phyloP scores from a whole-genome alignment of 768 basidiomycete species.

The Suillus hirtellus region DNA sequence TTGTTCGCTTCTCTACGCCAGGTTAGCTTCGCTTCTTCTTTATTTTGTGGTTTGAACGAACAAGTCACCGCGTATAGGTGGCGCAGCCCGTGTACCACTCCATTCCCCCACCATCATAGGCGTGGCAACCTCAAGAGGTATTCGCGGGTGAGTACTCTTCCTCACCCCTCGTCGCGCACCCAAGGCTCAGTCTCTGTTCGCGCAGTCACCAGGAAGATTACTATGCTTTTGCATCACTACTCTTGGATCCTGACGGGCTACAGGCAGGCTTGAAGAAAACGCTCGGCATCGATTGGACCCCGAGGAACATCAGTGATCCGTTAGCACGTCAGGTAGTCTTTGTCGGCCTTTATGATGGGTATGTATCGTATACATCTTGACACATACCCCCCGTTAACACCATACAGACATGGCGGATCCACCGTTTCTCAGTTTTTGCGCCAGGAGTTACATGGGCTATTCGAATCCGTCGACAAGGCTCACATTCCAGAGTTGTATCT shows the following conservation, averaged over 20 bases:
- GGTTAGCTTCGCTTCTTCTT: slow-evolving; percentile 44
- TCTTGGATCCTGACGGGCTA: slow-evolving; percentile 76
- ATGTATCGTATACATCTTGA: slow-evolving; percentile 22
- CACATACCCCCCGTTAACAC: slow-evolving; percentile 6
- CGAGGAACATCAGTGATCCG: slow-evolving; percentile 48
- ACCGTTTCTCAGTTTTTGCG: slow-evolving; percentile 84
- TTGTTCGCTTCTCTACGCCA: slow-evolving; percentile 52
- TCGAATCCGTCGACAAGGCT: slow-evolving; percentile 74
- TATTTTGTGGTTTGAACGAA: background rate
- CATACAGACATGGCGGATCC: slow-evolving; percentile 83
- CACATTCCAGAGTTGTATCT: slow-evolving; percentile 73
- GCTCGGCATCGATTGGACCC: slow-evolving; percentile 73
- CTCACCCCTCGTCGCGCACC: slow-evolving; percentile 4
- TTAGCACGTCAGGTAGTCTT: slow-evolving; percentile 78
- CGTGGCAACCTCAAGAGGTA: slow-evolving; percentile 72
- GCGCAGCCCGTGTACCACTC: slow-evolving; percentile 67
- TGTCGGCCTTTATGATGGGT: slow-evolving; percentile 93
- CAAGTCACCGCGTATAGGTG: slow-evolving; percentile 42
- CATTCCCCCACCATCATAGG: slow-evolving; percentile 79
- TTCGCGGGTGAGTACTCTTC: slow-evolving; percentile 53
- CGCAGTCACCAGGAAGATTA: slow-evolving; percentile 89
- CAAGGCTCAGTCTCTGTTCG: slow-evolving; percentile 5
- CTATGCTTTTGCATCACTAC: slow-evolving; percentile 72
- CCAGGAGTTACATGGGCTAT: slow-evolving; percentile 81
- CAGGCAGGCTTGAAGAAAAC: slow-evolving; percentile 59